A percentile compares a stretch with the other conserved stretches of the same genome.
Conservation (phyloP, 1,284 basidiomycete species). For the Cutaneotrichosporon cyanovorans region DNA sequence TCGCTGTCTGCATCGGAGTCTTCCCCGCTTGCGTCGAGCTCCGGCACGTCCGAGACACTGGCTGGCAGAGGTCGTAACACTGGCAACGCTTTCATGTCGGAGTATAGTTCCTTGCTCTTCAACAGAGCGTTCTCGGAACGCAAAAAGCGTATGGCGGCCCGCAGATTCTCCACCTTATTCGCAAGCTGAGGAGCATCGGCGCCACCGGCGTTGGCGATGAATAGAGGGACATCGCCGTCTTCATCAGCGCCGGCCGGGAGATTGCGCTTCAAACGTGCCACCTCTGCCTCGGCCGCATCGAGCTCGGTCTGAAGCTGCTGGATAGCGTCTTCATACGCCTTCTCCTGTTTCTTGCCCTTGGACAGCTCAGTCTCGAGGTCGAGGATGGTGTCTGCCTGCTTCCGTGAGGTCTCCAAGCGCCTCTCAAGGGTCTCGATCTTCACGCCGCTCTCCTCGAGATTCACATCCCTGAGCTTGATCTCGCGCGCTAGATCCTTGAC, state of each 20-base stretch:
- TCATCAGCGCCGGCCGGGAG: slow-evolving; percentile 45
- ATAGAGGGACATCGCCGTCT: neutral
- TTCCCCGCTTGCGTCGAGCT: slow-evolving; percentile 8
- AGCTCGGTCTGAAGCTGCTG: slow-evolving; percentile 85
- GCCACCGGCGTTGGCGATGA: neutral
- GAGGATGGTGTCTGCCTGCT: slow-evolving; percentile 66
- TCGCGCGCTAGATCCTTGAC: slow-evolving; percentile 75
- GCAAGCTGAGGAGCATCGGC: slow-evolving; percentile 3
- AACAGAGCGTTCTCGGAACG: slow-evolving; percentile 86
- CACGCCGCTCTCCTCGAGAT: slow-evolving; percentile 75
- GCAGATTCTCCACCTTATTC: slow-evolving; percentile 73
- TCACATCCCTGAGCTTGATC: slow-evolving; percentile 78
- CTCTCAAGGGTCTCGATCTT: slow-evolving; percentile 93
- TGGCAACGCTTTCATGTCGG: slow-evolving; percentile 68
- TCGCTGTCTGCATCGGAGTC: slow-evolving; percentile 14
- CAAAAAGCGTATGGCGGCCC: slow-evolving; percentile 78
- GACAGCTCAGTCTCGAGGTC: slow-evolving; percentile 73
- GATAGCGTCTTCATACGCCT: slow-evolving; percentile 83
- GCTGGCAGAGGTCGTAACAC: slow-evolving; percentile 46
- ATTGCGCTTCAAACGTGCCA: slow-evolving; percentile 63
- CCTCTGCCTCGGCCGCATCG: slow-evolving; percentile 78
- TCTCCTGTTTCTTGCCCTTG: slow-evolving; percentile 76
- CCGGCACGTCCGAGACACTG: slow-evolving; percentile 11
- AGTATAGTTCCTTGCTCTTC: slow-evolving; percentile 77
- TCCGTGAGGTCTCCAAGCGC: slow-evolving; percentile 80